Percentiles rank a stretch among this genome's conserved stretches.
Evolutionary conservation across 768 basidiomycete genomes (phyloP).

Genomic region (Xerocomus spinulosus): DNA sequence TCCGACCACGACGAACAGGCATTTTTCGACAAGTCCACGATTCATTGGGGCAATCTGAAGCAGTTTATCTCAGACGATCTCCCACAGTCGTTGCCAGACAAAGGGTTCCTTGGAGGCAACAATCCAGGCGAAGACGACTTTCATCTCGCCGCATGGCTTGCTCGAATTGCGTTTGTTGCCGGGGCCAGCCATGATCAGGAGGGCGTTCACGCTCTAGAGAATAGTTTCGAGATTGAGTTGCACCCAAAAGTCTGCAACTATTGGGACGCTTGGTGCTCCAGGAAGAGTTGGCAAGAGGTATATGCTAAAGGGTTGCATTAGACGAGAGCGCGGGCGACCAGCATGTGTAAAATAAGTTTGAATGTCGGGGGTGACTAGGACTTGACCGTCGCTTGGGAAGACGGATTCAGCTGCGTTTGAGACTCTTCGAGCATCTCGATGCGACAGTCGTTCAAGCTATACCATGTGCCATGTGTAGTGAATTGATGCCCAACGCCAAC

Average conservation of each 20-base stretch:
- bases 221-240: constrained; percentile 34
- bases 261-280: constrained; percentile 41
- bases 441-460: constrained; percentile 59
- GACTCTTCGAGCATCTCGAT: constrained; percentile 61
- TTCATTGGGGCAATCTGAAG: constrained; percentile 37
- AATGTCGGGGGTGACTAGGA: not conserved
- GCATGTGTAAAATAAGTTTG: not conserved
- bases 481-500: not conserved
- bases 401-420: constrained; percentile 37
- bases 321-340: not conserved
- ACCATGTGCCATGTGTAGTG: not conserved
- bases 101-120: constrained; percentile 45
- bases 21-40: constrained; percentile 38
- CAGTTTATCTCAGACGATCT: constrained; percentile 39
- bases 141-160: constrained; percentile 51
- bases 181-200: constrained; percentile 37
- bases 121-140: constrained; percentile 51
- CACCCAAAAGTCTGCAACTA: constrained; percentile 38
- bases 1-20: constrained; percentile 31
- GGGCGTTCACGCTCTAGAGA: constrained; percentile 36
- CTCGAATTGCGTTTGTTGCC: constrained; percentile 38
- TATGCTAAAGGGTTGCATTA: constrained; percentile 44
- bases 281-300: constrained; percentile 45
- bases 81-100: constrained; percentile 36
- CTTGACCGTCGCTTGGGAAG: constrained; percentile 14